Percentiles rank a stretch among this genome's conserved stretches.
Evolutionary conservation across 805 yeast species (phyloP).

Genomic region (Barnettozyma siamensis): DNA sequence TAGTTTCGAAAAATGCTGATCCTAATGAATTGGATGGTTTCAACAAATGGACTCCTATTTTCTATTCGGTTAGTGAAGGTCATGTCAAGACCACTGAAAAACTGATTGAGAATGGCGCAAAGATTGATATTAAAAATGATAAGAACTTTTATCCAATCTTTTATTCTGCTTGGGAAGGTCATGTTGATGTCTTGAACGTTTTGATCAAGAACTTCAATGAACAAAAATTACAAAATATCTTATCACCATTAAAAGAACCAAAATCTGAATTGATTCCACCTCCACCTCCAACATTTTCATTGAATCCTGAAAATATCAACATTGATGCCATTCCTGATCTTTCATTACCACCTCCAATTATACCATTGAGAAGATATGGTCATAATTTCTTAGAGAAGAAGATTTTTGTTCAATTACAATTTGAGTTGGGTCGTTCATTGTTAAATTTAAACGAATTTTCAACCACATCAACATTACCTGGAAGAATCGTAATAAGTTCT

Average conservation of each 20-base stretch:
- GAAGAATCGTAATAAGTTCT: conserved; percentile 80
- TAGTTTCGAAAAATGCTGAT: conserved; percentile 68
- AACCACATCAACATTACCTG: conserved; percentile 46
- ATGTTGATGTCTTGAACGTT: conserved; percentile 70
- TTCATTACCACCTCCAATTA: conserved; percentile 91
- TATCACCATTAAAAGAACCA: conserved; percentile 22
- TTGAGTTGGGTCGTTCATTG: conserved; percentile 45
- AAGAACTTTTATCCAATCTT: conserved; percentile 76
- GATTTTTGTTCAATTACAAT: conserved; percentile 71
- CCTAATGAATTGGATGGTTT: conserved; percentile 77
- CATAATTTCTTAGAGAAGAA: conserved; percentile 92
- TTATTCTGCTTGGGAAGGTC: conserved; percentile 94
- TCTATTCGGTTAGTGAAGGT: conserved; percentile 86
- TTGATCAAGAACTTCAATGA: conserved; percentile 37
- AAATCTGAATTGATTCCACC: conserved; percentile 8
- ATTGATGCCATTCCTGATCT: conserved; percentile 83
- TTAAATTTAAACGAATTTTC: conserved; percentile 39
- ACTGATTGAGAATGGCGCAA: conserved; percentile 69
- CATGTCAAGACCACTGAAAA: conserved; percentile 64
- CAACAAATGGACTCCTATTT: conserved; percentile 91
- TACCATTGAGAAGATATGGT: conserved; percentile 90
- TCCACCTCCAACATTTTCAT: conserved; percentile 19
- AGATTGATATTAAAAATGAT: conserved; percentile 63
- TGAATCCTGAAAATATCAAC: conserved; percentile 29
- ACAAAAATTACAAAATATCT: conserved; percentile 12